A percentile compares a stretch with the other conserved stretches of the same genome.
phyloP scores from a whole-genome alignment of 345 rosid genomes.

The Microthlaspi erraticum region DNA sequence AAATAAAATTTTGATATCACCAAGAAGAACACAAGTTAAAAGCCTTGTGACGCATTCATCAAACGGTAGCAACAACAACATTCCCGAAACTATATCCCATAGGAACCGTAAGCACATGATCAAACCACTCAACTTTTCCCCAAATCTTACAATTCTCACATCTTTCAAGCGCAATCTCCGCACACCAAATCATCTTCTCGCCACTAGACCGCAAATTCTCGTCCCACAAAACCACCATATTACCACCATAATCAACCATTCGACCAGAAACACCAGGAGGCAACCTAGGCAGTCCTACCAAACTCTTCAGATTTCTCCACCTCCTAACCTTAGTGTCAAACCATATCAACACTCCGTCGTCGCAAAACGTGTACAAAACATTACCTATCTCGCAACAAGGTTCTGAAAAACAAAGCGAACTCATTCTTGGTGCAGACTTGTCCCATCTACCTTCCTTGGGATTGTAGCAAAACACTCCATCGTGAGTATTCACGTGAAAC shows the following conservation, averaged over 20 bases:
- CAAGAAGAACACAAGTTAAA: too few species aligned
- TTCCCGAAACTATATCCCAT: too few species aligned
- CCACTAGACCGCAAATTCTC: neutral
- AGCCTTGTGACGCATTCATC: too few species aligned
- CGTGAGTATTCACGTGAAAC: neutral
- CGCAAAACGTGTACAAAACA: neutral
- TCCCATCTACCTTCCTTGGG: neutral
- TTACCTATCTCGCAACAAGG: neutral
- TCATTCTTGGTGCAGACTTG: neutral
- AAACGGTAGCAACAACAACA: too few species aligned
- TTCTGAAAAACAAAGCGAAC: neutral
- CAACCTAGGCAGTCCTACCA: neutral
- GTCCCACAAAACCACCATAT: neutral
- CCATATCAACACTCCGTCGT: neutral
- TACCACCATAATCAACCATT: slow-evolving; percentile 4
- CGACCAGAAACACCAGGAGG: neutral
- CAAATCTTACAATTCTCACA: too few species aligned
- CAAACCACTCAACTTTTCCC: too few species aligned
- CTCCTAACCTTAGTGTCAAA: neutral
- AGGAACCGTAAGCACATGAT: too few species aligned
- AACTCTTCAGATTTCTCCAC: neutral
- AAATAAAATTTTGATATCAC: too few species aligned
- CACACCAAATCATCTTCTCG: too few species aligned
- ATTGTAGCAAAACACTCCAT: neutral
- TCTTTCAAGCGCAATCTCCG: too few species aligned